These are phyloP conservation scores for Cladosporium sp. DNA, from an alignment of 2,329 filamentous ascomycete species.

Conservation along the genomic window DNA sequence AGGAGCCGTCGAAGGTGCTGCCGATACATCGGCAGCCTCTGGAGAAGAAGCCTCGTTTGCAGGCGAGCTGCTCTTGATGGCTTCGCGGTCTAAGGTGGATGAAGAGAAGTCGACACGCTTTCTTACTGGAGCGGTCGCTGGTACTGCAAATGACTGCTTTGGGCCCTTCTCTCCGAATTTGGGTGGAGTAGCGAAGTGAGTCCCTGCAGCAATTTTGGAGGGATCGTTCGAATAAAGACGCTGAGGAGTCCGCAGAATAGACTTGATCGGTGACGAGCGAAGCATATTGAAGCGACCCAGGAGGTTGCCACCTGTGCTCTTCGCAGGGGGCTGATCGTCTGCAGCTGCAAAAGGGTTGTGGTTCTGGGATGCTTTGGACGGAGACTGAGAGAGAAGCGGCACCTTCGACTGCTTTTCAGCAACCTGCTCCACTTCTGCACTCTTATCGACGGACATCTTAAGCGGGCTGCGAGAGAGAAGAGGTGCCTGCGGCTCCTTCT, in stretches of 20 bases:
- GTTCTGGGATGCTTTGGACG: slow-evolving; percentile 25
- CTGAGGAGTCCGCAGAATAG: slow-evolving; percentile 59
- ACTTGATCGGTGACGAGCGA: slow-evolving; percentile 53
- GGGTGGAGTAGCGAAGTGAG: slow-evolving; percentile 48
- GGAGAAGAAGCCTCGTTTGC: slow-evolving; percentile 20
- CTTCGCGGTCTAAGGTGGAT: slow-evolving; percentile 41
- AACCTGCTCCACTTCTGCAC: slow-evolving; percentile 15
- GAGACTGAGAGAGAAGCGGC: slow-evolving; percentile 32
- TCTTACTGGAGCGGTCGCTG: slow-evolving; percentile 66
- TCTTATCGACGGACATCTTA: slow-evolving; percentile 24
- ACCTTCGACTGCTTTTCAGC: slow-evolving; percentile 16
- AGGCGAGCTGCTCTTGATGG: slow-evolving; percentile 13
- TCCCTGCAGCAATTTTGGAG: slow-evolving; percentile 56
- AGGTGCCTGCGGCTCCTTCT: slow-evolving; percentile 14
- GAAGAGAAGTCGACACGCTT: slow-evolving; percentile 82
- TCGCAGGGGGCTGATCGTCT: slow-evolving; percentile 29
- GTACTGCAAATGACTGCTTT: slow-evolving; percentile 29
- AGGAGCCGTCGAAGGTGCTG: slow-evolving; percentile 13
- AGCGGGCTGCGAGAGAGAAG: slow-evolving; percentile 27
- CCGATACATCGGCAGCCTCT: not conserved
- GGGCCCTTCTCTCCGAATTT: slow-evolving; percentile 18
- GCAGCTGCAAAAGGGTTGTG: slow-evolving; percentile 20
- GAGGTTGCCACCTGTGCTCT: slow-evolving; percentile 30
- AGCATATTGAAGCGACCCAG: slow-evolving; percentile 46
- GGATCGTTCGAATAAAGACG: slow-evolving; percentile 58